A percentile compares a stretch with the other conserved stretches of the same genome.
phyloP scores from a whole-genome alignment of 2,329 filamentous ascomycete genomes.

The Zelopaecilomyces penicillatus region DNA sequence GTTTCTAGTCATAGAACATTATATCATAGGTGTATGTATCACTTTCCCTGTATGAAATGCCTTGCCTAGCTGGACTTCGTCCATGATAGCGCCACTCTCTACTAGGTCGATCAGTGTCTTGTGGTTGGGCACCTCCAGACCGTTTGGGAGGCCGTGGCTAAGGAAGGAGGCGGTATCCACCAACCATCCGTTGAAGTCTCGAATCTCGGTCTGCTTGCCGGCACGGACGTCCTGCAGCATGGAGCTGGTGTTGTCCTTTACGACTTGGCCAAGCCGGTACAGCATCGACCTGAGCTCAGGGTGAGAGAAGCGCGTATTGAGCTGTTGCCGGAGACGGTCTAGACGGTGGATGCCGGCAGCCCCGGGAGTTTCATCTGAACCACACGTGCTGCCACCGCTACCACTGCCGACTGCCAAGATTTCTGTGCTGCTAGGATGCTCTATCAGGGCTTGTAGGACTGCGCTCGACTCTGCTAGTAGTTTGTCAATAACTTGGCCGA shows the following conservation, averaged over 20 bases:
- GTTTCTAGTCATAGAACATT: too few species aligned
- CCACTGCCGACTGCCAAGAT: conserved; percentile 23
- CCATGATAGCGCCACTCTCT: conserved; percentile 24
- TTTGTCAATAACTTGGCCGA: conserved; percentile 55
- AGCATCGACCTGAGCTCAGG: conserved; percentile 36
- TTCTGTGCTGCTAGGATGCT: conserved; percentile 40
- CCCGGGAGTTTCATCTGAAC: too few species aligned
- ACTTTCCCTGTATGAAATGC: conserved; percentile 12
- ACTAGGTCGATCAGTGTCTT: conserved; percentile 35
- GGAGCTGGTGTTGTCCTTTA: conserved; percentile 47
- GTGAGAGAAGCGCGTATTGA: conserved; percentile 31
- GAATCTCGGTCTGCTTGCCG: conserved; percentile 45
- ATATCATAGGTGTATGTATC: too few species aligned
- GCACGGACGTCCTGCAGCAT: conserved; percentile 53
- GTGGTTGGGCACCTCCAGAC: conserved; percentile 27
- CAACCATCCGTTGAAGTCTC: conserved; percentile 53
- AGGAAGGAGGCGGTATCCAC: conserved; percentile 37
- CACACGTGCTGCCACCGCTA: not conserved
- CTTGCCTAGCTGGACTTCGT: conserved; percentile 24
- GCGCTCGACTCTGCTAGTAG: conserved; percentile 67
- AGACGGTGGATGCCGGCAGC: not conserved
- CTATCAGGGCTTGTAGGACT: conserved; percentile 62
- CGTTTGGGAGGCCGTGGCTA: conserved; percentile 11
- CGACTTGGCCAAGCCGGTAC: conserved; percentile 37
- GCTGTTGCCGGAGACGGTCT: not conserved